Evolutionary conservation across 805 yeast genomes (phyloP).

Genomic region (Myxozyma neotropica): DNA sequence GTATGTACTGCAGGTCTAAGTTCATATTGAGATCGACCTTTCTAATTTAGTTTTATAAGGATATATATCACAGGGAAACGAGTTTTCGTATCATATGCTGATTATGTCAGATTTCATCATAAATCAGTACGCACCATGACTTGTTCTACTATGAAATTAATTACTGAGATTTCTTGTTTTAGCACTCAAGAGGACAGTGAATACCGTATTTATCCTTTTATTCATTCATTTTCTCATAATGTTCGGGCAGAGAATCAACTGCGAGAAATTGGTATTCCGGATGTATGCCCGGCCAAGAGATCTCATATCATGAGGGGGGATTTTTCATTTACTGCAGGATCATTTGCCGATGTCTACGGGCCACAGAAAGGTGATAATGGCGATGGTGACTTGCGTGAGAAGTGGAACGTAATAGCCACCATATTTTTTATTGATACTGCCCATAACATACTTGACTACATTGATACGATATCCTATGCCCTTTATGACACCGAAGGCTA

Average conservation of each 20-base stretch:
- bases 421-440: constrained; percentile 92
- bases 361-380: not conserved
- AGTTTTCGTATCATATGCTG: constrained; percentile 75
- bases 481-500: constrained; percentile 46
- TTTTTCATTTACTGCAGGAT: constrained; percentile 49
- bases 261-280: constrained; percentile 48
- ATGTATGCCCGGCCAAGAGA: constrained; percentile 37
- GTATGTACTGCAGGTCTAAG: not conserved
- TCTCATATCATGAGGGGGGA: not conserved
- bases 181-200: constrained; percentile 17
- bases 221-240: constrained; percentile 73
- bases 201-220: constrained; percentile 42
- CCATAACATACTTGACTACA: constrained; percentile 75
- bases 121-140: constrained; percentile 46
- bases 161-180: constrained; percentile 41
- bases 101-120: constrained; percentile 48
- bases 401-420: constrained; percentile 47
- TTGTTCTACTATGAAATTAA: constrained; percentile 50
- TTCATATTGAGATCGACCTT: not conserved
- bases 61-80: constrained; percentile 68
- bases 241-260: constrained; percentile 52
- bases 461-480: constrained; percentile 61
- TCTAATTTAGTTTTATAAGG: constrained; percentile 34
- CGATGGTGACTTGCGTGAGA: constrained; percentile 20
- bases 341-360: constrained; percentile 60